Evolutionary conservation across 2,329 filamentous ascomycete species (phyloP).

Genomic region (Fusarium denticulatum): DNA sequence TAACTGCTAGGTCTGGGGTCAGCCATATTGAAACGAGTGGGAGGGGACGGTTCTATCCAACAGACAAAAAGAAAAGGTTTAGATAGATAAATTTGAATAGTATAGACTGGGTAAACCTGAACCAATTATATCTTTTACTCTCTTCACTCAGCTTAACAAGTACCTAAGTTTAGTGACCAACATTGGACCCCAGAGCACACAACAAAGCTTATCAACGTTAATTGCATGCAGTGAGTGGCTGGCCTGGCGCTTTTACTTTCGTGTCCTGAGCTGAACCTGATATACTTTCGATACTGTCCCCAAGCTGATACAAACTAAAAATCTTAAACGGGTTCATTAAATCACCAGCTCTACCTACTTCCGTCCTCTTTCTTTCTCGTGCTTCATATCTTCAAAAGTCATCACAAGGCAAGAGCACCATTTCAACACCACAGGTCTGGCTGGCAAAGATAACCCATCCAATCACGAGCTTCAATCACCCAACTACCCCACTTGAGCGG

Average conservation of each 20-base stretch:
- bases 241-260: neutral
- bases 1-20: neutral
- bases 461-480: neutral
- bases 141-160: neutral
- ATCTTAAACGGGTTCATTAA: too few relatives aligned
- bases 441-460: neutral
- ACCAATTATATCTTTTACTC: too few relatives aligned
- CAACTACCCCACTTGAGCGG: conserved; percentile 5
- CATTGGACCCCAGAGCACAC: neutral
- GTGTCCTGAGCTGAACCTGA: neutral
- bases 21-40: neutral
- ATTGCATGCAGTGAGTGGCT: neutral
- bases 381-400: neutral
- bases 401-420: neutral
- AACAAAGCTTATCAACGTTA: neutral
- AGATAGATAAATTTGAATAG: neutral
- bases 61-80: neutral
- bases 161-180: neutral
- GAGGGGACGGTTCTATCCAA: neutral
- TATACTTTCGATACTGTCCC: neutral
- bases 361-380: neutral
- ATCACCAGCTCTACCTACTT: neutral
- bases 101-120: neutral
- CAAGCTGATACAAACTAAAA: neutral
- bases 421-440: neutral